Conservation (phyloP, 495 filamentous ascomycete genomes). For the Penicillium cosmopolitanum region DNA sequence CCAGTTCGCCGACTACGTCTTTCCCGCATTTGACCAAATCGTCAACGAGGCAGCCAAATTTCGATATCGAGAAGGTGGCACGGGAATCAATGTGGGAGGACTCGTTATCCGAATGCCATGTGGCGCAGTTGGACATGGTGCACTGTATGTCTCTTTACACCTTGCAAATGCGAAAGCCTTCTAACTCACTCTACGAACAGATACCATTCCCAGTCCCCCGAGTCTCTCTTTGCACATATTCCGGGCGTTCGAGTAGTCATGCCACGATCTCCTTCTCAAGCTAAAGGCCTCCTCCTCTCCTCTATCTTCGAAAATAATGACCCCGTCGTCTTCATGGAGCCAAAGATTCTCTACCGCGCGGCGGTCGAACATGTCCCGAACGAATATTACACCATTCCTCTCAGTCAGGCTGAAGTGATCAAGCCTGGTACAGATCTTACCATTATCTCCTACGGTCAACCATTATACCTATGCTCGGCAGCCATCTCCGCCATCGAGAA, state of each 20-base stretch:
- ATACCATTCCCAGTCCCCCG: constrained; percentile 93
- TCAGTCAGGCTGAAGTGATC: constrained; percentile 86
- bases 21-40: constrained; percentile 94
- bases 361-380: constrained; percentile 94
- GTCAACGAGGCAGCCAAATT: constrained; percentile 97
- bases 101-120: constrained; percentile 93
- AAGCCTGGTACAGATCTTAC: constrained; percentile 86
- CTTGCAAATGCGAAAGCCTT: background rate
- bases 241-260: constrained; percentile 90
- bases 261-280: constrained; percentile 86
- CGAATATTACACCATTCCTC: constrained; percentile 77
- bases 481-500: constrained; percentile 83
- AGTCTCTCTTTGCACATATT: constrained; percentile 89
- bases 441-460: constrained; percentile 88
- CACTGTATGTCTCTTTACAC: constrained; percentile 55
- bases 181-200: constrained; percentile 37
- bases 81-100: constrained; percentile 70
- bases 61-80: constrained; percentile 79
- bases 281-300: constrained; percentile 83
- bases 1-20: constrained; percentile 98
- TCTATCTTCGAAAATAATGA: constrained; percentile 83
- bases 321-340: constrained; percentile 95
- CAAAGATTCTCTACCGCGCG: constrained; percentile 92
- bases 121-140: constrained; percentile 94
- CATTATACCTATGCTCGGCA: constrained; percentile 81